A percentile compares a stretch with the other conserved stretches of the same genome.
Conservation (phyloP, 371 early-diverging fungal genomes). For the Rhizopus delemar region DNA sequence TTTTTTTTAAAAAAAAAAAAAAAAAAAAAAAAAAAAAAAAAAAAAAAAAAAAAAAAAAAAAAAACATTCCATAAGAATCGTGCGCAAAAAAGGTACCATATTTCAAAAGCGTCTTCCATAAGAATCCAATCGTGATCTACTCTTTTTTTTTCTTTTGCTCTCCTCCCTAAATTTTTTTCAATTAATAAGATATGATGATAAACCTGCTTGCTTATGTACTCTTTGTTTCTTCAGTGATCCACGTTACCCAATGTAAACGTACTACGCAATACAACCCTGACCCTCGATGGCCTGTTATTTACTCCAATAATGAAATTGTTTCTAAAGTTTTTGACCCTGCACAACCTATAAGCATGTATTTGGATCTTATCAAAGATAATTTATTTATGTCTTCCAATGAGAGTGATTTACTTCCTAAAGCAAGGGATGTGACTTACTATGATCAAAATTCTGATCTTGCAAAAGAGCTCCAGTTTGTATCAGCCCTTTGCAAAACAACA, state of each 20-base stretch:
- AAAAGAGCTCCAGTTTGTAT: conserved; percentile 1
- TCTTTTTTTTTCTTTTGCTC: background rate
- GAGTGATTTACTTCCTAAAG: background rate
- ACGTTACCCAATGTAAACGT: background rate
- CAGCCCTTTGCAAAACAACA: conserved; percentile 11
- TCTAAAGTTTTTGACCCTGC: background rate
- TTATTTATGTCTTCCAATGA: conserved; percentile 1
- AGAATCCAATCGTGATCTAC: background rate
- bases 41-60: too few species aligned
- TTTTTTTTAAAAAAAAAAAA: too few species aligned
- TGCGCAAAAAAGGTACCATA: too few species aligned
- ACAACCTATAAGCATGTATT: background rate
- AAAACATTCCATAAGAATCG: too few species aligned
- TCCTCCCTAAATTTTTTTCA: background rate
- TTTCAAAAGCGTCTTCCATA: background rate
- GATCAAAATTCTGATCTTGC: background rate
- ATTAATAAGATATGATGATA: background rate
- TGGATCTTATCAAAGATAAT: background rate
- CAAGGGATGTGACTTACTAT: background rate
- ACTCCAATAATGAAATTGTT: background rate
- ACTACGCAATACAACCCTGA: background rate
- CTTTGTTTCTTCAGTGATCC: background rate
- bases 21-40: too few species aligned
- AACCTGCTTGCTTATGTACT: background rate
- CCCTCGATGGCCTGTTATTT: background rate